Evolutionary conservation across 106 monocot genomes (phyloP).

Genomic region (Dendrobium officinale): DNA sequence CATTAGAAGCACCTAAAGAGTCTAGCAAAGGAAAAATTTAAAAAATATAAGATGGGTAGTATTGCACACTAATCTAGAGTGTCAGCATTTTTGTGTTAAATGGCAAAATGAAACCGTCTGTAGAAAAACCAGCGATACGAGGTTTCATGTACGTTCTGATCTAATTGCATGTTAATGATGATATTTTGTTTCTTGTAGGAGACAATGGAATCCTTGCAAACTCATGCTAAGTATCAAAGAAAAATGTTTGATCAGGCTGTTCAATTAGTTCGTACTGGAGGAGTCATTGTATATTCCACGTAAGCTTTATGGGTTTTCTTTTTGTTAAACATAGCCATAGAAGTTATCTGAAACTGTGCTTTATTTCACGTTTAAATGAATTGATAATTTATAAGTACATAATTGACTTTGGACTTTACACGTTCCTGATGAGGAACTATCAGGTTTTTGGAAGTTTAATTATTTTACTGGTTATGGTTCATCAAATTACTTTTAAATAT

Average conservation of each 20-base stretch:
- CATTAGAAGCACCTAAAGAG: too few species aligned
- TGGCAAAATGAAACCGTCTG: not conserved
- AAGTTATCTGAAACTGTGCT: not conserved
- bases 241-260: conserved; percentile 91
- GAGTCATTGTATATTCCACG: conserved; percentile 94
- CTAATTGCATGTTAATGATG: not conserved
- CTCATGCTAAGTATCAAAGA: conserved; percentile 76
- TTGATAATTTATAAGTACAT: not conserved
- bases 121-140: not conserved
- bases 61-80: not conserved
- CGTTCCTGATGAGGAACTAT: not conserved
- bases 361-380: not conserved
- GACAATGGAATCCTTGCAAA: conserved; percentile 65
- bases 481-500: not conserved
- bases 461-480: not conserved
- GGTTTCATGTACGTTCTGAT: not conserved
- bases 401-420: not conserved
- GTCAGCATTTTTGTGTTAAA: not conserved
- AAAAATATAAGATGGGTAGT: not conserved
- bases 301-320: conserved; percentile 15
- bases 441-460: not conserved
- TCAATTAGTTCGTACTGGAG: conserved; percentile 89
- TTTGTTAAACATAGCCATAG: not conserved
- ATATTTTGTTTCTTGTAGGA: conserved; percentile 33
- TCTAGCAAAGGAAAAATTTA: too few species aligned